phyloP scores from a whole-genome alignment of 768 basidiomycete species.

The Agrocybe chaxingu region DNA sequence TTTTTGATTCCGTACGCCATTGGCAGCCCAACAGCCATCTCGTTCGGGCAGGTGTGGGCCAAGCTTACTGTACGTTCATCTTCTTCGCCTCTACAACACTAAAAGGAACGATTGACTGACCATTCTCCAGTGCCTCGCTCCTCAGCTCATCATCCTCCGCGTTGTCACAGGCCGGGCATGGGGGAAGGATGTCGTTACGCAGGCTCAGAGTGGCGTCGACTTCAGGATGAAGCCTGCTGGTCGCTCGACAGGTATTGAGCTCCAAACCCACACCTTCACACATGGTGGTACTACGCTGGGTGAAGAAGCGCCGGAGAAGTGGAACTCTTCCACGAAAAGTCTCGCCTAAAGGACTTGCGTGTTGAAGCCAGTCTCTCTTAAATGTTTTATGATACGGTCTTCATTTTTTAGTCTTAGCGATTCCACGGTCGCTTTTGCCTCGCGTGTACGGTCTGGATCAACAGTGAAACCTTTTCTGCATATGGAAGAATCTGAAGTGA shows the following conservation, averaged over 20 bases:
- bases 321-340: conserved; percentile 18
- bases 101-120: background rate
- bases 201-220: conserved; percentile 19
- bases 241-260: conserved; percentile 17
- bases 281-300: conserved; percentile 18
- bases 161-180: conserved; percentile 22
- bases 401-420: too few species aligned
- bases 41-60: conserved; percentile 39
- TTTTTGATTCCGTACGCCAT: conserved; percentile 36
- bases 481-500: too few species aligned
- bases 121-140: conserved; percentile 18
- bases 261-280: conserved; percentile 17
- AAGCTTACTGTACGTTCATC: conserved; percentile 34
- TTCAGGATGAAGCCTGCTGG: conserved; percentile 14
- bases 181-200: conserved; percentile 19
- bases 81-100: background rate
- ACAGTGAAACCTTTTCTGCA: too few species aligned
- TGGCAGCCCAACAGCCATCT: conserved; percentile 27
- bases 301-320: conserved; percentile 16
- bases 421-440: too few species aligned
- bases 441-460: too few species aligned
- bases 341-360: conserved; percentile 3
- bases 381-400: too few species aligned
- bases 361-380: background rate
- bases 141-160: conserved; percentile 22